phyloP scores from a whole-genome alignment of 257 asterid genomes.

The Solanum clarkiae region DNA sequence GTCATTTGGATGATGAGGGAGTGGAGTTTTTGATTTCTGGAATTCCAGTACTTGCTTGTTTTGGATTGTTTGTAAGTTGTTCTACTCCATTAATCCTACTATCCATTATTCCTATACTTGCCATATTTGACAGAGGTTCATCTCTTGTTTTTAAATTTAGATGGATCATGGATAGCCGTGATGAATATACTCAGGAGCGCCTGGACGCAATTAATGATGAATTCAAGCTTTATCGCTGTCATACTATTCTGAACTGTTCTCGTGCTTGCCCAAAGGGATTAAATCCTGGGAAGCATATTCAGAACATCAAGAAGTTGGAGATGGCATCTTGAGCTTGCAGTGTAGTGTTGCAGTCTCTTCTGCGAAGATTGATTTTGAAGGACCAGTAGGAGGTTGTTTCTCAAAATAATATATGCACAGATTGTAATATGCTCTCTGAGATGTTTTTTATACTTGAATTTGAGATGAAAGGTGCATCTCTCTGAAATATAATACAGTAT shows the following conservation, averaged over 20 bases:
- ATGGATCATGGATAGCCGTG: constrained; percentile 99
- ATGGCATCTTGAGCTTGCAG: constrained; percentile 1
- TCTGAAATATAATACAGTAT: constrained; percentile 3
- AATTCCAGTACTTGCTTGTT: not conserved
- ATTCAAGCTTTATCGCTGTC: constrained; percentile 88
- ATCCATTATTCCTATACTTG: not conserved
- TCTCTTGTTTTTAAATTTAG: constrained; percentile 24
- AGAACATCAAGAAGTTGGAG: constrained; percentile 84
- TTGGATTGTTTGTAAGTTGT: not conserved
- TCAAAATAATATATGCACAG: constrained; percentile 8
- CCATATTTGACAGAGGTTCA: not conserved
- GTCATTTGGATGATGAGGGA: not conserved
- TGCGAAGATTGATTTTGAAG: constrained; percentile 8
- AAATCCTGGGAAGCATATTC: constrained; percentile 86
- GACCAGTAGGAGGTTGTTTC: constrained; percentile 2
- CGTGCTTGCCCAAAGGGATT: constrained; percentile 96
- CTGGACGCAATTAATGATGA: constrained; percentile 76
- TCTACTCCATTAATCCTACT: not conserved
- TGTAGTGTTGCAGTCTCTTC: not conserved
- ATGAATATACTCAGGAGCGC: constrained; percentile 83
- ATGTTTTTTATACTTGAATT: not conserved
- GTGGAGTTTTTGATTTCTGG: not conserved
- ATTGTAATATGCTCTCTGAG: constrained; percentile 1
- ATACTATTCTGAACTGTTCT: constrained; percentile 87
- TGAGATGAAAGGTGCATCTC: not conserved